Evolutionary conservation across 345 rosid species (phyloP), one percentile per base, ranked within the genome.

Genomic region (Reutealis trisperma): DNA sequence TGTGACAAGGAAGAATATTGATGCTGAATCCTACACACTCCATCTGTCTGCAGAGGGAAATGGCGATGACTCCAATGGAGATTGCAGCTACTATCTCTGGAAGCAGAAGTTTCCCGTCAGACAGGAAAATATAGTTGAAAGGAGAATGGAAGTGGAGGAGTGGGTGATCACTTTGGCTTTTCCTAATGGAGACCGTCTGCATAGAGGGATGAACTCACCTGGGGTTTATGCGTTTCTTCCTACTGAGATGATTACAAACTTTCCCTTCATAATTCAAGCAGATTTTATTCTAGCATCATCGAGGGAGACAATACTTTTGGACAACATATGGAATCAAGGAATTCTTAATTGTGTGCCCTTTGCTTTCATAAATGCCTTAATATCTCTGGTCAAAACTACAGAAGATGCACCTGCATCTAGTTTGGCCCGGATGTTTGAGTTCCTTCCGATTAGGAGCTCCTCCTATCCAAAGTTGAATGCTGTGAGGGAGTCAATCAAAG

Each of bases 211-310:
- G 61, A 77, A 18, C 61, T 82, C 79, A 63, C 94, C 97, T 32
- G 97, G 94, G 6, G 80, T 91, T 66, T 93, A 89, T 64, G 94
- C 96, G 0, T 93, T 87, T 79, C 93, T 93, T 67, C 97, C 97
- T 0, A 93, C 97, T 0, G 96, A 91, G 78, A 91, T 91, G 96
- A 86, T 90, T 45, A 91, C 94, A 0, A 82, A 85, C 77, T 86
- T 93, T 13, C 92, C 94, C 0, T 91, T 91, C 70, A 87, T 93
- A 4, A 88, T 93, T 8, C 96, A 93, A 71, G 92, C 91, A 0
- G 94, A 93, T 77, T 93, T 93, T 60, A 78, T 91, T 61, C 78
- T 93, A 2, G 80, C 88, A 1, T 93, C 98, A 1, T 93, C 98
- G 0, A 87, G 98, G 67, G 98, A 93, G 74, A 88, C 87, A 1